Percentiles rank a stretch among this genome's conserved stretches.
phyloP scores from a whole-genome alignment of 208 protist genomes.

The Acanthamoeba divionensis region DNA sequence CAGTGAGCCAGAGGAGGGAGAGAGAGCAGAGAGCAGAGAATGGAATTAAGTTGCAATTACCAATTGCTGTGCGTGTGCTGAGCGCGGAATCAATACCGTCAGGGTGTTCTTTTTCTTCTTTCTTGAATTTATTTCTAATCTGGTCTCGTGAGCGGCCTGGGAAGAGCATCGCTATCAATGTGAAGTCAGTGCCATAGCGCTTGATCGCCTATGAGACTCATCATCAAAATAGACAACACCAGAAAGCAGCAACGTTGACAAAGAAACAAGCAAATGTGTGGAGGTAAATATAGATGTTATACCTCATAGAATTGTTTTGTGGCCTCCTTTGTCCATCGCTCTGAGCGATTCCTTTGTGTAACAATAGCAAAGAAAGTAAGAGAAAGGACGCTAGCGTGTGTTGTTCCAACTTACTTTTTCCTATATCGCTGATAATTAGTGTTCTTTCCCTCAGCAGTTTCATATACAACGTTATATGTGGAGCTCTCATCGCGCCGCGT shows the following conservation, averaged over 20 bases:
- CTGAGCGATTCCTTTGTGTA: neutral
- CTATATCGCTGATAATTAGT: conserved; percentile 34
- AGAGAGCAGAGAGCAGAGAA: neutral
- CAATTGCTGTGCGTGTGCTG: neutral
- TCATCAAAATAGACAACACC: neutral
- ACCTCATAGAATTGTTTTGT: conserved; percentile 51
- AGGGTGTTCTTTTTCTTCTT: conserved; percentile 51
- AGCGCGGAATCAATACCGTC: conserved; percentile 12
- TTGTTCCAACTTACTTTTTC: neutral
- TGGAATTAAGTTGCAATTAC: neutral
- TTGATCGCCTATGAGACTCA: neutral
- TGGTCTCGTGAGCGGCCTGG: neutral
- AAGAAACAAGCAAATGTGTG: neutral
- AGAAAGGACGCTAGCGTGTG: too few relatives aligned
- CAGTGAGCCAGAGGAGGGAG: too few relatives aligned
- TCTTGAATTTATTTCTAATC: conserved; percentile 63
- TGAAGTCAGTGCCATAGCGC: conserved; percentile 56
- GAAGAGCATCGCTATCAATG: conserved; percentile 41
- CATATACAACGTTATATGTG: neutral
- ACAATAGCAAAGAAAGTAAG: too few relatives aligned
- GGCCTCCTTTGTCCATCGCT: conserved; percentile 22
- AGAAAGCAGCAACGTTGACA: neutral
- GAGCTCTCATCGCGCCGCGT: neutral
- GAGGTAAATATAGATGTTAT: neutral
- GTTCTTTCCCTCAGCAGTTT: neutral